These are phyloP conservation scores for Yamadazyma songkhlaensis DNA, from an alignment of 1,139 yeast genomes.

Conservation along the genomic window DNA sequence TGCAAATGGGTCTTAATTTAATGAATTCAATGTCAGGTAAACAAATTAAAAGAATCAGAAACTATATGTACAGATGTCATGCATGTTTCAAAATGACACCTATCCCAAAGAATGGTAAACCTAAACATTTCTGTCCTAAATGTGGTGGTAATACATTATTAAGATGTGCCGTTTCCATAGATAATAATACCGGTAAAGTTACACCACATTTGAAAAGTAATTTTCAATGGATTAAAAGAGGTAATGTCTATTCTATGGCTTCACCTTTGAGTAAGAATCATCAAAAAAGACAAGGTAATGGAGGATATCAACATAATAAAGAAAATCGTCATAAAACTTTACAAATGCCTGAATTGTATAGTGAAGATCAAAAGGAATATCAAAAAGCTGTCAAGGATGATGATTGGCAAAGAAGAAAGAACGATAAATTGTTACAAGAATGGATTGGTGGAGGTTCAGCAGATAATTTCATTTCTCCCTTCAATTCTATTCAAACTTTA, in stretches of 20 bases:
- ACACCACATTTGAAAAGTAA: slow-evolving; percentile 90
- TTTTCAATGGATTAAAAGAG: slow-evolving; percentile 92
- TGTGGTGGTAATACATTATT: slow-evolving; percentile 93
- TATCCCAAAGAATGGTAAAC: slow-evolving; percentile 69
- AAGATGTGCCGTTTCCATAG: slow-evolving; percentile 87
- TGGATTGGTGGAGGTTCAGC: slow-evolving; percentile 96
- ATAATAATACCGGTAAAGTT: slow-evolving; percentile 72
- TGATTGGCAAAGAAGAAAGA: slow-evolving; percentile 81
- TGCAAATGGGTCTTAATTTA: slow-evolving; percentile 84
- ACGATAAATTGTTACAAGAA: slow-evolving; percentile 79
- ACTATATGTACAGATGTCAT: slow-evolving; percentile 94
- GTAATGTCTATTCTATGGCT: slow-evolving; percentile 72
- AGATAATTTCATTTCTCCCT: slow-evolving; percentile 88
- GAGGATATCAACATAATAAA: slow-evolving; percentile 68
- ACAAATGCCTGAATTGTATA: slow-evolving; percentile 56
- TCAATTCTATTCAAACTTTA: slow-evolving; percentile 60
- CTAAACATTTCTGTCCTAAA: slow-evolving; percentile 89
- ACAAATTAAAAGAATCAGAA: slow-evolving; percentile 80
- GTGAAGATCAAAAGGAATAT: slow-evolving; percentile 95
- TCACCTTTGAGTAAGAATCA: slow-evolving; percentile 71
- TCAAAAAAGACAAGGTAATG: slow-evolving; percentile 61
- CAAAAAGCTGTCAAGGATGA: slow-evolving; percentile 83
- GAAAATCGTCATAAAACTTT: slow-evolving; percentile 53
- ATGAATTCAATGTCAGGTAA: slow-evolving; percentile 85
- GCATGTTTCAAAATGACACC: slow-evolving; percentile 89